Base-by-base conservation (phyloP, 2,329 filamentous ascomycete species). In the Sarocladium brachiariae region DNA sequence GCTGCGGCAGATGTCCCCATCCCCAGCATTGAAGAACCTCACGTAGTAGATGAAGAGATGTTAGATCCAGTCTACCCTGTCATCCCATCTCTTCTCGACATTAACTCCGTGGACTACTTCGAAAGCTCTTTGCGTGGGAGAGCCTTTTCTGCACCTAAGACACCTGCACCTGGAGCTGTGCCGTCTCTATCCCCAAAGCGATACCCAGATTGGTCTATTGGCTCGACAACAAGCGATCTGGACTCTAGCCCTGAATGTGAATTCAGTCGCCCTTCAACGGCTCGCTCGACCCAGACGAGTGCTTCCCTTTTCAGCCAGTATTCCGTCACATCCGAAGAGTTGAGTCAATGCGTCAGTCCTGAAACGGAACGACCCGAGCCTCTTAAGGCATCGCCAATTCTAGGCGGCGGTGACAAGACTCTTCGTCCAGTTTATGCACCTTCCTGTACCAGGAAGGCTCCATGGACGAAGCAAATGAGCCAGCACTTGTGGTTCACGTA, bases 401-500 rank as follows among this genome's bases (percentile, higher is more conserved):
- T 35, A 3, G 30, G 33, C n/a, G 16, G 7, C 10, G 30, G 30
- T 18, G 8, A 37, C 6, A 49, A 49, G 14, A 37, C 30, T 9
- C 21, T 31, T 10, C 46, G 46, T 9, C 30, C 33, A 10, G 25
- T 35, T 13, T 13, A 49, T n/a, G 13, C 11, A 11, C 11, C 56
- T 47, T 55, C 57, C 21, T 69, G 68, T 51, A 58, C 65, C 30
- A 69, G 77, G 52, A 80, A 76, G 60, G 77, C 77, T 1, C 75
- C 73, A 0, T 86, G 83, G 83, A 84, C 81, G 4, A 77, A 76
- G 54, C 74, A 78, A 16, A 84, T 86, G 80, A 81, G 73, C 65
- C 70, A 77, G 11, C 83, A 86, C 57, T 65, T 86, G 9, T 86
- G 83, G 83, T 73, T 77, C 4, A 83, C 78, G 1, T 86, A 84